Conservation (phyloP, 257 asterid species). For the Solanum lignicaule region DNA sequence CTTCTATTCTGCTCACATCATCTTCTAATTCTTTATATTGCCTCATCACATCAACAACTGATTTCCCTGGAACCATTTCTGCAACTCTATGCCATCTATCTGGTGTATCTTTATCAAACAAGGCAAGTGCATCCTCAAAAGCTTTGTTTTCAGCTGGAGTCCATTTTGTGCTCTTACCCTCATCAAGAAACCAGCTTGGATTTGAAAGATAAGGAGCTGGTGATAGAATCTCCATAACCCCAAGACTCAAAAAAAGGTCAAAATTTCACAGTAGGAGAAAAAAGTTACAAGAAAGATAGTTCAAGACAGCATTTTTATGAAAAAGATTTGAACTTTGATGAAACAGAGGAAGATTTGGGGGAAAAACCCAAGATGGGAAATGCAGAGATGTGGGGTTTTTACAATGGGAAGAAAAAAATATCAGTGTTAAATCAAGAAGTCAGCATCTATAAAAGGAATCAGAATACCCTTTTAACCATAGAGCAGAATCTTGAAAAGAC, state of each 20-base stretch:
- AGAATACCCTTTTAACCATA: slow-evolving; percentile 51
- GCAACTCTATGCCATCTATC: slow-evolving; percentile 92
- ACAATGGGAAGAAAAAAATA: slow-evolving; percentile 28
- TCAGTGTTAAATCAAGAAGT: slow-evolving; percentile 52
- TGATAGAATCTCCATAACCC: slow-evolving; percentile 76
- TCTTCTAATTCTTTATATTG: slow-evolving; percentile 79
- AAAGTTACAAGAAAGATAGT: background rate
- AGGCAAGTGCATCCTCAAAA: slow-evolving; percentile 85
- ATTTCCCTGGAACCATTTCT: slow-evolving; percentile 82
- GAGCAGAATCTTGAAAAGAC: slow-evolving; percentile 57
- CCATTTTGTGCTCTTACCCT: slow-evolving; percentile 51
- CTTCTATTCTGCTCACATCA: slow-evolving; percentile 85
- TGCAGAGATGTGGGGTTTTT: slow-evolving; percentile 31
- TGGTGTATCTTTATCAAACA: slow-evolving; percentile 72
- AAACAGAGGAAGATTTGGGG: slow-evolving; percentile 14
- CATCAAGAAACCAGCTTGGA: slow-evolving; percentile 53
- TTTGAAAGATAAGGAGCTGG: slow-evolving; percentile 46
- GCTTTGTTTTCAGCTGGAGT: slow-evolving; percentile 80
- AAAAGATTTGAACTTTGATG: background rate
- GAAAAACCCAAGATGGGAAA: slow-evolving; percentile 6
- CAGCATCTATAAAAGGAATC: slow-evolving; percentile 45
- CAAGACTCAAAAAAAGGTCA: slow-evolving; percentile 21
- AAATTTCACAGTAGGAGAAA: background rate
- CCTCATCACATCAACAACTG: slow-evolving; percentile 61
- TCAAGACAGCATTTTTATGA: background rate